Evolutionary conservation across 2,329 filamentous ascomycete species (phyloP).

Genomic region (Rhexocercosporidium sp.): DNA sequence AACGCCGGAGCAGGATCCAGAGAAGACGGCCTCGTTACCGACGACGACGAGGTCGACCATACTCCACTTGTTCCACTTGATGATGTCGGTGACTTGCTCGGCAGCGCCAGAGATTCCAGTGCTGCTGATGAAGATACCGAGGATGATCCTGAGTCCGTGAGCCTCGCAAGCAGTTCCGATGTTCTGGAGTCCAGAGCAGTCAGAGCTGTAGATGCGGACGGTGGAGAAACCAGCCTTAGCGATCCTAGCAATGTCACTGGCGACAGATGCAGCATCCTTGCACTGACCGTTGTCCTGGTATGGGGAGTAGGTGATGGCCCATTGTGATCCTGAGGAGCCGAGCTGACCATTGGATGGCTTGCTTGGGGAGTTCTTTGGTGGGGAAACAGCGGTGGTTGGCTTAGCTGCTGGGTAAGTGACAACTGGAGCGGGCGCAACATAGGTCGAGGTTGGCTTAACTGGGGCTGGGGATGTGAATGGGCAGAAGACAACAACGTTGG

Average conservation of each 20-base stretch:
- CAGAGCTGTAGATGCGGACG: conserved; percentile 87
- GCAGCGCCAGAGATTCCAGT: conserved; percentile 62
- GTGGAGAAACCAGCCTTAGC: conserved; percentile 69
- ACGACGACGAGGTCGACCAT: conserved; percentile 81
- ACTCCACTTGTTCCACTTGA: conserved; percentile 71
- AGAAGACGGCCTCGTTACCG: conserved; percentile 90
- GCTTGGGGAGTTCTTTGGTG: conserved; percentile 39
- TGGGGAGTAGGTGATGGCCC: conserved; percentile 82
- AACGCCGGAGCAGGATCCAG: conserved; percentile 66
- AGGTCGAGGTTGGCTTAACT: conserved; percentile 13
- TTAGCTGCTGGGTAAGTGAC: conserved; percentile 12
- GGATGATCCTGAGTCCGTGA: conserved; percentile 77
- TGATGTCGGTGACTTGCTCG: conserved; percentile 73
- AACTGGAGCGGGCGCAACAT: conserved; percentile 28
- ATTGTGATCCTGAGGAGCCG: conserved; percentile 48
- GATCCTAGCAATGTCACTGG: conserved; percentile 65
- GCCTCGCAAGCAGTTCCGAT: conserved; percentile 72
- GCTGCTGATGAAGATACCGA: conserved; percentile 84
- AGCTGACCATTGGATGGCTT: conserved; percentile 38
- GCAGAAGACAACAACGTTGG: conserved; percentile 72
- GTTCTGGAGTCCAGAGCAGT: conserved; percentile 81
- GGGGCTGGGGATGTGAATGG: conserved; percentile 60
- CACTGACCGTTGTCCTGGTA: conserved; percentile 66
- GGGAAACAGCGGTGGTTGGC: conserved; percentile 8
- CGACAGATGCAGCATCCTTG: conserved; percentile 65